A percentile compares a stretch with the other conserved stretches of the same genome.
Evolutionary conservation across 495 filamentous ascomycete species (phyloP).

Genomic region (Bombardia bombarda): DNA sequence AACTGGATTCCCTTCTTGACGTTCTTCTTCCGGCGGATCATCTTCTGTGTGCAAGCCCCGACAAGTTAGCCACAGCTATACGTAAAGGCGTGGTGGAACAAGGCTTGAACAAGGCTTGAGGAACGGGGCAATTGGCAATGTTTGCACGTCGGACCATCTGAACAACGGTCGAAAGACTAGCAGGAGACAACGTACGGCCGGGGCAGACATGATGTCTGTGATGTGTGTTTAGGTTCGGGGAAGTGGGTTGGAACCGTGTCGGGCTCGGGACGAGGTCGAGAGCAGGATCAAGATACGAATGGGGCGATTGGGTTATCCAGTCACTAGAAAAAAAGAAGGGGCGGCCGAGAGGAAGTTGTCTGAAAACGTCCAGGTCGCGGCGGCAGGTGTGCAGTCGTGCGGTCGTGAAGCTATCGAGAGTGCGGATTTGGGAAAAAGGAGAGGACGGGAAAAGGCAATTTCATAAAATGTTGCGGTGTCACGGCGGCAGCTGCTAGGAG

Average conservation of each 20-base stretch:
- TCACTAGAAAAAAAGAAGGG: slow-evolving; percentile 16
- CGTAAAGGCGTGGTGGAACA: not conserved
- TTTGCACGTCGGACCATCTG: too few species aligned
- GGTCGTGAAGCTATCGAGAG: slow-evolving; percentile 13
- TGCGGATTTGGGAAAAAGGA: slow-evolving; percentile 25
- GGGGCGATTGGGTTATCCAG: slow-evolving; percentile 19
- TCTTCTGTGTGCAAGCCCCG: slow-evolving; percentile 52
- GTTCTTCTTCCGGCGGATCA: slow-evolving; percentile 99
- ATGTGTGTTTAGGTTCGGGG: slow-evolving; percentile 9
- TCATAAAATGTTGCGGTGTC: slow-evolving; percentile 31
- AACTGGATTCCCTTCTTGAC: slow-evolving; percentile 99
- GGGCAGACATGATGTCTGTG: slow-evolving; percentile 26
- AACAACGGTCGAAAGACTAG: too few species aligned
- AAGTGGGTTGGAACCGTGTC: slow-evolving; percentile 1
- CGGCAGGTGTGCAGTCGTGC: too few species aligned
- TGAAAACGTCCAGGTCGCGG: slow-evolving; percentile 4
- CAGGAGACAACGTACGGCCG: slow-evolving; percentile 26
- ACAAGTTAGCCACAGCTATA: slow-evolving; percentile 26
- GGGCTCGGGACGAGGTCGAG: slow-evolving; percentile 3
- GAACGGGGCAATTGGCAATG: too few species aligned
- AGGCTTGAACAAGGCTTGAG: too few species aligned
- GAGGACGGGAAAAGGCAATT: slow-evolving; percentile 31
- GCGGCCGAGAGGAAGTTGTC: slow-evolving; percentile 3
- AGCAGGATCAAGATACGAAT: slow-evolving; percentile 14
- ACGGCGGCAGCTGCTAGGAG: slow-evolving; percentile 17